Base-by-base conservation (phyloP, 2,329 filamentous ascomycete species). In the Keithomyces neogunnii region DNA sequence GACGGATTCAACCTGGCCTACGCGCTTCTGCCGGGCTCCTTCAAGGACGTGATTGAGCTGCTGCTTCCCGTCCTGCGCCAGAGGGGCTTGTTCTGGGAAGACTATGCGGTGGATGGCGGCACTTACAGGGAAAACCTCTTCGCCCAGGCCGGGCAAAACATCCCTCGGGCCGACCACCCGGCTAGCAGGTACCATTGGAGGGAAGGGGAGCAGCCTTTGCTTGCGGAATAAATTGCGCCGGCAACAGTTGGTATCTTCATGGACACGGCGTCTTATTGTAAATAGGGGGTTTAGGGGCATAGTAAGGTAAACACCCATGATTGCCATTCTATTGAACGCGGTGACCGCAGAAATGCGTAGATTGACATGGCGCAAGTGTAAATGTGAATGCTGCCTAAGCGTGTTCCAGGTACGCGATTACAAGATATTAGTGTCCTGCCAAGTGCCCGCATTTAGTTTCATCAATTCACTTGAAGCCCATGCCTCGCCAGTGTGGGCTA, bases 21-120 rank as follows among this genome's bases (percentile, higher is more conserved):
- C 35, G 65, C 65, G 0, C 54, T 71, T 0, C 66, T 72, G 52
- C 85, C 82, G 0, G 75, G 75, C 42, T 82, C 79, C 0, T 88
- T 87, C 62, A 76, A 83, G 51, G 84, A 88, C 55, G 75, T 88
- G 1, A 77, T 84, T 33, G 76, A 84, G 7, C 67, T 85, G 8
- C 63, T 88, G 3, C 57, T 88, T 0, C 83, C 85, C 0, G 85
- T 86, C 55, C 64, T 88, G 30, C 73, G 72, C 43, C 65, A 68
- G 28, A 68, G 84, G 11, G 82, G 82, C 0, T 58, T 84, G 3
- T 81, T 83, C 58, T 81, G 73, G 70, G 70, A 73, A 26, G 69
- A 71, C 31, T 76, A 76, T 43, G 65, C 61, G 1, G 69, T 73
- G 0, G 66, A 70, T 3, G 64, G 68, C 0, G 71, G 71, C 2